phyloP scores from a whole-genome alignment of 352 stramenopile species.

The Poterioochromonas sp. region DNA sequence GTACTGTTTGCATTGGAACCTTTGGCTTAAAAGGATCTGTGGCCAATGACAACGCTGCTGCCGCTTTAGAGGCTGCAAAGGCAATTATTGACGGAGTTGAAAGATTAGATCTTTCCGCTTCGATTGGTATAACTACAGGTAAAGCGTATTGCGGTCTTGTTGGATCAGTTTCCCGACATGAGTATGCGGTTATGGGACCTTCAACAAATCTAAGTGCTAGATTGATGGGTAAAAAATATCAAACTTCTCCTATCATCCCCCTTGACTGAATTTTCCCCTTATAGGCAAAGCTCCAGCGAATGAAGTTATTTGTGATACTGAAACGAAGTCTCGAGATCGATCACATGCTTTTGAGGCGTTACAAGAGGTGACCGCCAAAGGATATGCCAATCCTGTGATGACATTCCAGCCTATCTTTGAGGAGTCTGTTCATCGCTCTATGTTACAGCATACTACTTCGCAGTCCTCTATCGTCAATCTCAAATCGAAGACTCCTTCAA shows the following conservation, averaged over 20 bases:
- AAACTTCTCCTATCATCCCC: neutral
- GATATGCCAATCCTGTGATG: slow-evolving; percentile 6
- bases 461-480: no score
- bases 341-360: neutral
- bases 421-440: neutral
- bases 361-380: slow-evolving; percentile 2
- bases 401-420: neutral
- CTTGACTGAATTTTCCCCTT: neutral
- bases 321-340: slow-evolving; percentile 27
- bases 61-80: slow-evolving; percentile 6
- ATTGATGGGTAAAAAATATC: slow-evolving; percentile 23
- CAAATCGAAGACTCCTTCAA: no score
- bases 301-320: slow-evolving; percentile 35
- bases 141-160: slow-evolving; percentile 80
- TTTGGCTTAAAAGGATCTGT: slow-evolving; percentile 30
- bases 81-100: neutral
- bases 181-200: slow-evolving; percentile 73
- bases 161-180: slow-evolving; percentile 71
- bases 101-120: neutral
- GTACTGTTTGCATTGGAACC: slow-evolving; percentile 21
- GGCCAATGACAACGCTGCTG: neutral
- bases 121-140: slow-evolving; percentile 71
- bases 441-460: no score
- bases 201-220: slow-evolving; percentile 12
- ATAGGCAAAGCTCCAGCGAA: neutral